Base-by-base conservation (phyloP, 2,329 filamentous ascomycete genomes). In the Capronia americana region DNA sequence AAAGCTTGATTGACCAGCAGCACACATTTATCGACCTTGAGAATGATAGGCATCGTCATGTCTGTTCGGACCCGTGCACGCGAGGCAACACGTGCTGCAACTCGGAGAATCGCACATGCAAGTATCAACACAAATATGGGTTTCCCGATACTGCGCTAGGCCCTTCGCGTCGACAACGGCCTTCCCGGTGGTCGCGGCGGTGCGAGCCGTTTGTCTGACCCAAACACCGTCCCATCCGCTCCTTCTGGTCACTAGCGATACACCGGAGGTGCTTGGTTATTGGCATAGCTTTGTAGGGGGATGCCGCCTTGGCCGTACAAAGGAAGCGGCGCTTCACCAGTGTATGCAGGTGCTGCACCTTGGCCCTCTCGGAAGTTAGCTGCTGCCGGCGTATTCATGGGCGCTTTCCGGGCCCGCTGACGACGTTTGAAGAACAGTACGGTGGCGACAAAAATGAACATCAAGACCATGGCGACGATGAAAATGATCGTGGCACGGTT, bases 401-500 rank as follows among this genome's bases (percentile, higher is more conserved):
- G 68, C 20, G 70, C 68, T 69, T 78, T 77, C 12, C 69, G 69
- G 68, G 73, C 73, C 41, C 72, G 63, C 63, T 72, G 73, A 34
- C 73, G 70, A 61, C 74, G 77, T 32, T 70, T 70, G 61, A 79
- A 71, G 61, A 79, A 74, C 12, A 71, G 70, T 63, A 77, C 77
- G 53, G 79, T 73, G 59, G 77, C 70, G 26, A 79, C 72, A 3
- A 76, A 58, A 56, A 82, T 74, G 34, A 77, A 75, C 4, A 84
- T 75, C 66, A 81, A 74, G 44, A 83, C 57, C 54, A 83, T 75
- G 56, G 86, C 75, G 34, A 85, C 75, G 34, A 85, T 73, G 26
- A 79, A 82, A 8, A 81, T 79, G n/a, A 86, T 79, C 38, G 83
- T 77, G 71, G 80, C 82, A 68, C 74, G 75, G n/a, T 78, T 83